These are phyloP conservation scores for Penicillium longicatenatum DNA, from an alignment of 495 filamentous ascomycete genomes.

Conservation along the genomic window DNA sequence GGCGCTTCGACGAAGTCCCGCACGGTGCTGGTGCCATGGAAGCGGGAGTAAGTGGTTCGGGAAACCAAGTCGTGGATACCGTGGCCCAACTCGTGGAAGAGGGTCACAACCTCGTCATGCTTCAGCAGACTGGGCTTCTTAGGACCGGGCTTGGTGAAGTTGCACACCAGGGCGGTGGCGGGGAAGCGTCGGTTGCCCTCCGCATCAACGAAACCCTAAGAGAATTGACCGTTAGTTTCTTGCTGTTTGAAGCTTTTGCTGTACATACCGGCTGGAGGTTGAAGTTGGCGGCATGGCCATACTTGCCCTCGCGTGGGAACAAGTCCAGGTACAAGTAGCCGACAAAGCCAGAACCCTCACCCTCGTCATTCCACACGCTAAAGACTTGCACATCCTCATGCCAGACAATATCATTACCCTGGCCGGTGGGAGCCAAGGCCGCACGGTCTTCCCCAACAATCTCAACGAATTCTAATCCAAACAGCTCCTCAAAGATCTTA, in stretches of 20 bases:
- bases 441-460: constrained; percentile 62
- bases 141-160: constrained; percentile 69
- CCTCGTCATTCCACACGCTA: constrained; percentile 71
- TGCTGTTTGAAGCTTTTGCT: neutral
- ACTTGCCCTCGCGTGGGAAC: constrained; percentile 67
- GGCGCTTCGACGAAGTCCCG: constrained; percentile 75
- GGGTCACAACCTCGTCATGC: constrained; percentile 69
- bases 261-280: constrained; percentile 63
- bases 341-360: constrained; percentile 65
- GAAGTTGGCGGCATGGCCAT: constrained; percentile 76
- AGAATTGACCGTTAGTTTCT: neutral
- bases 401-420: constrained; percentile 69
- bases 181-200: constrained; percentile 65
- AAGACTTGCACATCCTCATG: constrained; percentile 70
- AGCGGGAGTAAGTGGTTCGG: constrained; percentile 66
- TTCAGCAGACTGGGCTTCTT: constrained; percentile 71
- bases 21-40: constrained; percentile 72
- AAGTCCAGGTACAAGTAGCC: constrained; percentile 74
- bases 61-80: constrained; percentile 75
- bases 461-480: constrained; percentile 90
- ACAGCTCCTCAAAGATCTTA: constrained; percentile 88
- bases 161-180: constrained; percentile 70
- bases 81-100: constrained; percentile 76
- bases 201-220: constrained; percentile 56
- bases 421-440: constrained; percentile 55